Percentiles rank a stretch among this genome's conserved stretches.
Evolutionary conservation across 2,329 filamentous ascomycete genomes (phyloP).

Genomic region (Fusarium tanahbumbuense): DNA sequence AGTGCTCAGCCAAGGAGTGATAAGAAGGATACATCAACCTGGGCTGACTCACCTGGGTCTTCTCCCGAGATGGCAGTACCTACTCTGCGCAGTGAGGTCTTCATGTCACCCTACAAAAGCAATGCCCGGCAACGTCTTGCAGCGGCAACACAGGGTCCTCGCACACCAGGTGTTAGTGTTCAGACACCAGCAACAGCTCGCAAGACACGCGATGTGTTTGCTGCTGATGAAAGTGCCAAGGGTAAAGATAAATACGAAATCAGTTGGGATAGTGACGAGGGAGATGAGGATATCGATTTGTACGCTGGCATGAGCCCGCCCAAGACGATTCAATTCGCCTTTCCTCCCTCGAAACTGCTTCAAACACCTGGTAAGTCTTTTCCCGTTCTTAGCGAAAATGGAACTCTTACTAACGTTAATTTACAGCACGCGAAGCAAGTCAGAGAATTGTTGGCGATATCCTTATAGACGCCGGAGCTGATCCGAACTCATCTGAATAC

Average conservation of each 20-base stretch:
- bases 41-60: slow-evolving; percentile 72
- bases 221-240: slow-evolving; percentile 43
- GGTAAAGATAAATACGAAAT: slow-evolving; percentile 64
- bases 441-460: slow-evolving; percentile 85
- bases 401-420: neutral
- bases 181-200: slow-evolving; percentile 73
- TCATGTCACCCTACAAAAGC: slow-evolving; percentile 76
- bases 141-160: slow-evolving; percentile 61
- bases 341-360: slow-evolving; percentile 80
- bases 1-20: slow-evolving; percentile 51
- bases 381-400: neutral
- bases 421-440: slow-evolving; percentile 79
- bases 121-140: slow-evolving; percentile 56
- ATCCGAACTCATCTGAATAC: slow-evolving; percentile 65
- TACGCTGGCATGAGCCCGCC: slow-evolving; percentile 86
- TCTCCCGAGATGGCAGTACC: slow-evolving; percentile 84
- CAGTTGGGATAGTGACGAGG: slow-evolving; percentile 81
- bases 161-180: slow-evolving; percentile 87
- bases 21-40: slow-evolving; percentile 55
- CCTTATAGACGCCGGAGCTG: slow-evolving; percentile 78
- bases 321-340: slow-evolving; percentile 89
- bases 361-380: slow-evolving; percentile 77
- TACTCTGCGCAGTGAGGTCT: slow-evolving; percentile 85
- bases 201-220: slow-evolving; percentile 64
- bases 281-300: slow-evolving; percentile 70